A percentile compares a stretch with the other conserved stretches of the same genome.
Conservation (phyloP, 2,329 filamentous ascomycete species). For the Talaromyces sp. region DNA sequence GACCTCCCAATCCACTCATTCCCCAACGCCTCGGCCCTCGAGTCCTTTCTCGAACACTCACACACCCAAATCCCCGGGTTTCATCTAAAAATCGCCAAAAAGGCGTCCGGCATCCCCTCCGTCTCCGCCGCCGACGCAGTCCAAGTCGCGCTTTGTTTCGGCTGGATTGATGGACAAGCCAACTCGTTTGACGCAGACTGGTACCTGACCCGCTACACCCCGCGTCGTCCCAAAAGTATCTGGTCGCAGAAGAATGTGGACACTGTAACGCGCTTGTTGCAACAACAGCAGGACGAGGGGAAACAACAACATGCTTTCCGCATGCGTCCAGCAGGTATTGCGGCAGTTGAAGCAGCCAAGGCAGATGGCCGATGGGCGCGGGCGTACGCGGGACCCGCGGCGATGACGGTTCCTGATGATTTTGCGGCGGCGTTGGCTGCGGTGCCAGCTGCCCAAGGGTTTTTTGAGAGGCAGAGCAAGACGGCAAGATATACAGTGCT, state of each 20-base stretch:
- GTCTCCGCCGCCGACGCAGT: constrained; percentile 49
- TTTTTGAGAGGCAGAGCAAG: neutral
- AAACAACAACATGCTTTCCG: constrained; percentile 11
- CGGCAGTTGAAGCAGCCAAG: constrained; percentile 52
- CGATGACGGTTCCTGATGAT: constrained; percentile 46
- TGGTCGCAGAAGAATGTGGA: constrained; percentile 60
- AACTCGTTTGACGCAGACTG: constrained; percentile 42
- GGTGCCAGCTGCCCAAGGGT: constrained; percentile 16
- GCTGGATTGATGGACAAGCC: constrained; percentile 60
- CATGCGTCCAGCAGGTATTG: constrained; percentile 47
- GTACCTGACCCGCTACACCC: constrained; percentile 57
- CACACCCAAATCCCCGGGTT: constrained; percentile 34
- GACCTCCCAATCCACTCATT: constrained; percentile 27
- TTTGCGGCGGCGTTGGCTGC: constrained; percentile 42
- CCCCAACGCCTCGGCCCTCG: constrained; percentile 24
- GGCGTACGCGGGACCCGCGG: constrained; percentile 51
- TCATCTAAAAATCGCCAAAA: constrained; percentile 50
- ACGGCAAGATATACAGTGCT: neutral
- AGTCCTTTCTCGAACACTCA: constrained; percentile 39
- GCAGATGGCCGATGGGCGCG: constrained; percentile 55
- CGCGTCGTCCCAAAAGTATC: constrained; percentile 50
- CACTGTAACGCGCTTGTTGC: constrained; percentile 44
- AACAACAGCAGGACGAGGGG: constrained; percentile 29
- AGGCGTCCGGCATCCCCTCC: constrained; percentile 38
- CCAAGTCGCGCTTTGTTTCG: constrained; percentile 55